These are phyloP conservation scores for Kwoniella pini DNA, from an alignment of 768 basidiomycete species.

Conservation along the genomic window DNA sequence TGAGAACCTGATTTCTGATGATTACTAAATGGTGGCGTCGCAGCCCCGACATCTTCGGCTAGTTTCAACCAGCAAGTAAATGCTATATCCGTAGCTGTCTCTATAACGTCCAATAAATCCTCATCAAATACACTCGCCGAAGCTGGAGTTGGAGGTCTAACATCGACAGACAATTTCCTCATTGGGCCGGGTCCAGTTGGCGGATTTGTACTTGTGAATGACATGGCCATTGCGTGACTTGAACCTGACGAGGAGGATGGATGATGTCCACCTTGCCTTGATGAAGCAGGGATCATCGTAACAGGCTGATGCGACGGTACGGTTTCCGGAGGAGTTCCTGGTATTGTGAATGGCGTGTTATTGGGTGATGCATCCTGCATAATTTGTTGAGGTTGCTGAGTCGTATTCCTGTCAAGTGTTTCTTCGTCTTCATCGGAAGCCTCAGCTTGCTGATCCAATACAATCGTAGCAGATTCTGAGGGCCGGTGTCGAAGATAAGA, in stretches of 20 bases:
- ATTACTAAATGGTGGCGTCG: constrained; percentile 22
- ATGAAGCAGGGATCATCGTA: constrained; percentile 36
- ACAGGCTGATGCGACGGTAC: constrained; percentile 20
- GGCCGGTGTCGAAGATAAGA: constrained; percentile 33
- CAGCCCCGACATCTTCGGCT: constrained; percentile 63
- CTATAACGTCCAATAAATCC: constrained; percentile 76
- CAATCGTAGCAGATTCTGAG: constrained; percentile 29
- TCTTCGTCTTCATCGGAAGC: constrained; percentile 23
- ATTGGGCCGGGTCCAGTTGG: constrained; percentile 5
- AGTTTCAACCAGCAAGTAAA: constrained; percentile 80
- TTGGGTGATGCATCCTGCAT: constrained; percentile 15
- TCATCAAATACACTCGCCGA: constrained; percentile 72
- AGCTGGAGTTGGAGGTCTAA: constrained; percentile 55
- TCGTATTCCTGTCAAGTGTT: too few species aligned
- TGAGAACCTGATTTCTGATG: constrained; percentile 32
- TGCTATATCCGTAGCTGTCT: constrained; percentile 73
- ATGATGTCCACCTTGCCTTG: constrained; percentile 52
- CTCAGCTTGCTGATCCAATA: constrained; percentile 28
- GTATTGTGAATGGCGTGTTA: constrained; percentile 18
- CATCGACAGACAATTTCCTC: constrained; percentile 53
- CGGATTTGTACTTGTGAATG: constrained; percentile 14
- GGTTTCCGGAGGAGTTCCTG: constrained; percentile 30
- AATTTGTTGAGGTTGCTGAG: neutral
- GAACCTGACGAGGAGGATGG: constrained; percentile 56
- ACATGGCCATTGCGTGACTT: constrained; percentile 51